Percentiles rank a stretch among this genome's conserved stretches.
Evolutionary conservation across 768 basidiomycete genomes (phyloP).

Genomic region (Suillus subluteus): DNA sequence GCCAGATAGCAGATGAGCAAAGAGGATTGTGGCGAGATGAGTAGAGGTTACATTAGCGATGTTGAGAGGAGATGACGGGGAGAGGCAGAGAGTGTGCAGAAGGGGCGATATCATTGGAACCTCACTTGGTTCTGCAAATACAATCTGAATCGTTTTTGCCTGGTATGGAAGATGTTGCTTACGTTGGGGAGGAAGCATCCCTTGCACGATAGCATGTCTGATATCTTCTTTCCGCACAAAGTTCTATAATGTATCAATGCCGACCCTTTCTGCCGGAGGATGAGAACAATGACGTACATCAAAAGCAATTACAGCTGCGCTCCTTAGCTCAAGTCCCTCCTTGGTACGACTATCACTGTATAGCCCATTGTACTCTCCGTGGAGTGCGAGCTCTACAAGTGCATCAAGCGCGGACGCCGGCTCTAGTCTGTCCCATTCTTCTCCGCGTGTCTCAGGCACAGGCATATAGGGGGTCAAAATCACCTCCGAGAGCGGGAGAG

Average conservation of each 20-base stretch:
- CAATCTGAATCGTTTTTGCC: not conserved
- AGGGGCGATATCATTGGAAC: conserved; percentile 63
- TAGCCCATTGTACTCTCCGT: conserved; percentile 85
- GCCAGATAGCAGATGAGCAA: conserved; percentile 75
- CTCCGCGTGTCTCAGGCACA: conserved; percentile 81
- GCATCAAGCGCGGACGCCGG: conserved; percentile 80
- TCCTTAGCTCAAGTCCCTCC: conserved; percentile 74
- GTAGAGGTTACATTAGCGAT: conserved; percentile 60
- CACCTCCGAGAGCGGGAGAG: conserved; percentile 68
- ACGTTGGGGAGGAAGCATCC: conserved; percentile 70
- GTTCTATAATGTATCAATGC: conserved; percentile 47
- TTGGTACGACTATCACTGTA: conserved; percentile 60
- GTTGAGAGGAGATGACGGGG: conserved; percentile 65
- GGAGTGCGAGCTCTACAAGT: conserved; percentile 78
- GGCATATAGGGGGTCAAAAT: conserved; percentile 75
- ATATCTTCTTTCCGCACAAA: conserved; percentile 78
- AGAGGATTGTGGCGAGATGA: conserved; percentile 77
- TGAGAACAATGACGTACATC: conserved; percentile 57
- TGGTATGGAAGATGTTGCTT: conserved; percentile 6
- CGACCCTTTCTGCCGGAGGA: not conserved
- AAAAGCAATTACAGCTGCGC: conserved; percentile 79
- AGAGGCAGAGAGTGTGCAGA: conserved; percentile 64
- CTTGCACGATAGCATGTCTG: conserved; percentile 66
- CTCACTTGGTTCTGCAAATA: conserved; percentile 31
- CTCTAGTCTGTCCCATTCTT: conserved; percentile 91